Evolutionary conservation across 1,139 yeast genomes (phyloP), one percentile per base, ranked within the genome.

Genomic region (Scheffersomyces illinoinensis): DNA sequence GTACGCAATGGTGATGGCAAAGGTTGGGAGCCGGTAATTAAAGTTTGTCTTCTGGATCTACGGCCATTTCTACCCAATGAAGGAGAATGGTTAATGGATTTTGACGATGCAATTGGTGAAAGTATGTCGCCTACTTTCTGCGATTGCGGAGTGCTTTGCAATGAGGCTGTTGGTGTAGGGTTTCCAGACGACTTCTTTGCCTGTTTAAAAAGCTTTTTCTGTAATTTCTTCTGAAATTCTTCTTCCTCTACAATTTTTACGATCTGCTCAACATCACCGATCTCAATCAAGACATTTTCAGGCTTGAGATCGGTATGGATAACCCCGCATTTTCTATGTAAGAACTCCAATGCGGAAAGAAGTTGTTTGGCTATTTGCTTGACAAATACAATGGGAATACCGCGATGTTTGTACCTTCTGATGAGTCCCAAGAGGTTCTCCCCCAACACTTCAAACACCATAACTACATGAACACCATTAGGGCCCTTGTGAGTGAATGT

Each of bases 1-100:
- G 72, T 64, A 39, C 74, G 63, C 47, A 90, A 77, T 2, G 96
- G 95, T 0, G 93, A 88, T 1, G 96, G 96, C 56, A 91, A 76
- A 17, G 97, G 97, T 69, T 90, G 95, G 0, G 95, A 89, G 1
- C 95, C 97, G 0, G 96, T 91, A 55, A 93, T 89, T 50, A 92
- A 75, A 0, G 97, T 88, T 62, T 87, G 87, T 54, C 96, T 77
- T 67, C 97, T 82, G 26, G 91, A 79, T 59, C 89, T 77, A 61
- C 91, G 76, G 4, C 84, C 84, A 62, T 77, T 77, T 58, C 84
- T 68, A 2, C 83, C 83, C 26, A 79, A 66, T 0, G 82, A 76
- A 1, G 84, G 83, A 5, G 82, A 73, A 52, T 64, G 49, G 26
- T 46, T 43, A 12, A 52, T 24, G 14, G 51, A 47, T 14, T 55